Evolutionary conservation across 164 flowering plant species (phyloP).

Genomic region (Magnolia kwangsiensis): DNA sequence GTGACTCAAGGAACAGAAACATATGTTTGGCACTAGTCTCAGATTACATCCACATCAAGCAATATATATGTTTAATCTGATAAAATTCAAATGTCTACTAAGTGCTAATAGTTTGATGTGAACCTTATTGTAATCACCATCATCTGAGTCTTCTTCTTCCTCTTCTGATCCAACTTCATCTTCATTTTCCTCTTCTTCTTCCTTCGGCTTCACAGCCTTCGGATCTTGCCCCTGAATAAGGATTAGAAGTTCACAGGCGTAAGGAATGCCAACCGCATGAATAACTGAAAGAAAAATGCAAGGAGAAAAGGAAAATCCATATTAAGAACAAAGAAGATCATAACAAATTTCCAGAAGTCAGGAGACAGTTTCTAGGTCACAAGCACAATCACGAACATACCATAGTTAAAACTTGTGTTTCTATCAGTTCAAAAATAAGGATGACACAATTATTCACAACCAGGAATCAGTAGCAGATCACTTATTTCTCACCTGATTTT

Average conservation of each 20-base stretch:
- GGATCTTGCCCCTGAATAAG: conserved; percentile 27
- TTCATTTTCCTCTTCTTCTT: conserved; percentile 40
- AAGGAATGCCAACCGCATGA: background rate
- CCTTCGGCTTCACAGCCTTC: conserved; percentile 27
- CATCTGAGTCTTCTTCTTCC: conserved; percentile 42
- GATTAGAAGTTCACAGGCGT: background rate
- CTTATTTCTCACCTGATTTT: conserved; percentile 27
- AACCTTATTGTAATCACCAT: conserved; percentile 57
- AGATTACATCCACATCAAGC: no score
- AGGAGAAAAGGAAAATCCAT: background rate
- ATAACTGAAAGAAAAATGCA: background rate
- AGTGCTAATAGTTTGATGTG: background rate
- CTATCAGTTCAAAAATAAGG: background rate
- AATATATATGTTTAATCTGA: no score
- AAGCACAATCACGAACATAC: background rate
- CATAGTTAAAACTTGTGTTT: background rate
- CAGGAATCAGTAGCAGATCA: background rate
- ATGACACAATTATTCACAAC: background rate
- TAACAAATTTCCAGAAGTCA: background rate
- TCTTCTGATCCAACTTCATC: conserved; percentile 23
- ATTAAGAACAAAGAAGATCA: background rate
- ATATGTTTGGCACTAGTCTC: no score
- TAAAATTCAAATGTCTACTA: background rate
- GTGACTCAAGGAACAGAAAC: no score
- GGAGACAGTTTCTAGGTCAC: background rate